Percentiles rank a stretch among this genome's conserved stretches.
Evolutionary conservation across 2,329 filamentous ascomycete genomes (phyloP).

Genomic region (Aspergillus felis): DNA sequence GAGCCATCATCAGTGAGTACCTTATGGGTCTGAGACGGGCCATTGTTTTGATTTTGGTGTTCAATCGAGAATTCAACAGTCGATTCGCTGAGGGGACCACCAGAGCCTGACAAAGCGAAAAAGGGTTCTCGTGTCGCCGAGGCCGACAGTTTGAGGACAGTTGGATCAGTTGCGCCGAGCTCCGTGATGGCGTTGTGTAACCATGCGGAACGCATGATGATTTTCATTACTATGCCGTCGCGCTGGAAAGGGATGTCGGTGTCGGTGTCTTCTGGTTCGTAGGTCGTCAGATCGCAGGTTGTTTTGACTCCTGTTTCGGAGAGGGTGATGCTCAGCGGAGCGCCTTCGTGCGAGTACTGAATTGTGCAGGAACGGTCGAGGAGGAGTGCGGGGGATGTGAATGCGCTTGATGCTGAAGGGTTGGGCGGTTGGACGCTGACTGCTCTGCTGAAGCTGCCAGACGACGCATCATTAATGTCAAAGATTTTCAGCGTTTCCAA

Average conservation of each 20-base stretch:
- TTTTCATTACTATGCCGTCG: constrained; percentile 77
- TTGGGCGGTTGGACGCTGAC: constrained; percentile 29
- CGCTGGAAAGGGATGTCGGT: constrained; percentile 76
- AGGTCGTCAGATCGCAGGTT: constrained; percentile 85
- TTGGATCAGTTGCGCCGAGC: constrained; percentile 64
- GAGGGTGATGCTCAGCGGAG: constrained; percentile 77
- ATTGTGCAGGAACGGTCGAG: constrained; percentile 84
- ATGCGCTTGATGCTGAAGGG: constrained; percentile 61
- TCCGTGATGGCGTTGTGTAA: constrained; percentile 50
- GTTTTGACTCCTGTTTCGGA: constrained; percentile 84
- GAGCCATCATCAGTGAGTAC: constrained; percentile 35
- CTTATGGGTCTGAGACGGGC: constrained; percentile 26
- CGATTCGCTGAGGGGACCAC: constrained; percentile 56
- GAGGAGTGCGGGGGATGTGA: constrained; percentile 76
- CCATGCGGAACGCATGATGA: constrained; percentile 73
- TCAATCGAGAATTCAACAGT: constrained; percentile 58
- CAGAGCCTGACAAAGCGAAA: constrained; percentile 67
- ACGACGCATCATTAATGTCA: constrained; percentile 63
- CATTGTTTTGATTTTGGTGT: constrained; percentile 24
- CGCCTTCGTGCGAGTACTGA: constrained; percentile 69
- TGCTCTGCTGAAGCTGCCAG: constrained; percentile 26
- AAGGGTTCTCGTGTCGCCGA: constrained; percentile 60
- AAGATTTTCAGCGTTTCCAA: constrained; percentile 96
- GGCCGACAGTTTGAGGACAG: constrained; percentile 65
- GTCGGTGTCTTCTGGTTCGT: constrained; percentile 63